Percentiles rank a stretch among this genome's conserved stretches.
These are phyloP conservation scores for Withania somnifera DNA, from an alignment of 305 asterid genomes.

Conservation along the genomic window DNA sequence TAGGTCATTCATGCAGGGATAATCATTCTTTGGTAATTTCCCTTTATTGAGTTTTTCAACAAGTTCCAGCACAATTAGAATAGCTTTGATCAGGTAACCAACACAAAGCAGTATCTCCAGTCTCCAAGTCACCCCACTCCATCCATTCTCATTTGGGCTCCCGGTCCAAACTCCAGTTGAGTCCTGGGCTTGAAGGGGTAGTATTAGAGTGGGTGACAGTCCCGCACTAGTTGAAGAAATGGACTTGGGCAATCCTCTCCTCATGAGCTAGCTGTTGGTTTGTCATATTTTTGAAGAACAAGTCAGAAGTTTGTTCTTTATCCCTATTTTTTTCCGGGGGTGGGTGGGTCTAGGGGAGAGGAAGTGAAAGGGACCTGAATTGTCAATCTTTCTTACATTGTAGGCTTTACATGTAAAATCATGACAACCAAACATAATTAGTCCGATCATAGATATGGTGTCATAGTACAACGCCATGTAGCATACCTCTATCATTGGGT, in stretches of 20 bases:
- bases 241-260: too few relatives aligned
- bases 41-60: conserved; percentile 72
- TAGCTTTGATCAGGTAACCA: background rate
- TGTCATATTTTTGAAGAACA: too few relatives aligned
- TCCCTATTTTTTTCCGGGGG: too few relatives aligned
- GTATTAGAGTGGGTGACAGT: too few relatives aligned
- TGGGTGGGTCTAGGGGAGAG: background rate
- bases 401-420: background rate
- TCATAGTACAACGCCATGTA: background rate
- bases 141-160: too few relatives aligned
- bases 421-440: background rate
- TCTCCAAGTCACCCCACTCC: background rate
- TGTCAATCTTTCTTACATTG: background rate
- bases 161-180: too few relatives aligned
- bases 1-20: conserved; percentile 95
- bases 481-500: conserved; percentile 80
- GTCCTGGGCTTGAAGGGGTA: too few relatives aligned
- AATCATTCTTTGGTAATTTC: conserved; percentile 67
- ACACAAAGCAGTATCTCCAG: background rate
- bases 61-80: conserved; percentile 52
- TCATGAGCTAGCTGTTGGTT: too few relatives aligned
- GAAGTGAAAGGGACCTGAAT: background rate
- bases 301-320: too few relatives aligned
- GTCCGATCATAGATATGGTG: background rate
- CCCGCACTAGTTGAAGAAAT: too few relatives aligned